phyloP scores from a whole-genome alignment of 306 rosid species.

The Begonia peltatifolia region DNA sequence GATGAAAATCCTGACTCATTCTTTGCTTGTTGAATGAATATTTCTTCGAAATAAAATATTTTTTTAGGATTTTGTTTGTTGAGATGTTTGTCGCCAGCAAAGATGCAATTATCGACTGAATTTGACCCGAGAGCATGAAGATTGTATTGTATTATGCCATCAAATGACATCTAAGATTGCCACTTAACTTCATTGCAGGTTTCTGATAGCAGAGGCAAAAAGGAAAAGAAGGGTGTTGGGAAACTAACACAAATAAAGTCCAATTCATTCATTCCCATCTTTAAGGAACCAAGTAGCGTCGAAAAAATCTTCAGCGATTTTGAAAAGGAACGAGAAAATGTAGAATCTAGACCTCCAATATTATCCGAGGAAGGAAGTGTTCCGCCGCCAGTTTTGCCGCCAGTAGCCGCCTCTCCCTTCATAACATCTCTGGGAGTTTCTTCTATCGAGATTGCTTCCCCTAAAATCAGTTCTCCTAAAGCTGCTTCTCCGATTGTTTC shows the following conservation, averaged over 20 bases:
- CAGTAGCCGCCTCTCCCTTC: conserved; percentile 40
- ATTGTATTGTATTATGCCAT: no score
- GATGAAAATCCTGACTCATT: no score
- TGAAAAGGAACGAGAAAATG: conserved; percentile 73
- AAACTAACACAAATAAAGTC: conserved; percentile 64
- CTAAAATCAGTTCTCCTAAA: conserved; percentile 14
- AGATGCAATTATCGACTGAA: no score
- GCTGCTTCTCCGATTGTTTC: conserved; percentile 3
- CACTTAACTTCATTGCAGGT: conserved; percentile 25
- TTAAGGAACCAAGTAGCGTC: conserved; percentile 89
- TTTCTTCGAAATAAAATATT: no score
- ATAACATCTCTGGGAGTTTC: conserved; percentile 36
- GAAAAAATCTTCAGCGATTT: conserved; percentile 93
- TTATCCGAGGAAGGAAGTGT: conserved; percentile 5
- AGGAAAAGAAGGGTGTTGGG: conserved; percentile 65
- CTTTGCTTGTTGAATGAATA: no score
- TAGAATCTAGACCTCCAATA: conserved; percentile 35
- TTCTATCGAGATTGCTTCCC: conserved; percentile 26
- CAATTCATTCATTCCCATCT: conserved; percentile 75
- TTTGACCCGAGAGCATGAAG: no score
- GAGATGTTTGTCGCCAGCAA: no score
- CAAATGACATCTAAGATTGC: no score
- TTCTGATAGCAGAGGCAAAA: conserved; percentile 49
- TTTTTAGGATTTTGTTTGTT: no score
- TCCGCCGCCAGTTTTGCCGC: conserved; percentile 45